Base-by-base conservation (phyloP, 768 basidiomycete genomes). In the Chalciporus pseudorubinellus region DNA sequence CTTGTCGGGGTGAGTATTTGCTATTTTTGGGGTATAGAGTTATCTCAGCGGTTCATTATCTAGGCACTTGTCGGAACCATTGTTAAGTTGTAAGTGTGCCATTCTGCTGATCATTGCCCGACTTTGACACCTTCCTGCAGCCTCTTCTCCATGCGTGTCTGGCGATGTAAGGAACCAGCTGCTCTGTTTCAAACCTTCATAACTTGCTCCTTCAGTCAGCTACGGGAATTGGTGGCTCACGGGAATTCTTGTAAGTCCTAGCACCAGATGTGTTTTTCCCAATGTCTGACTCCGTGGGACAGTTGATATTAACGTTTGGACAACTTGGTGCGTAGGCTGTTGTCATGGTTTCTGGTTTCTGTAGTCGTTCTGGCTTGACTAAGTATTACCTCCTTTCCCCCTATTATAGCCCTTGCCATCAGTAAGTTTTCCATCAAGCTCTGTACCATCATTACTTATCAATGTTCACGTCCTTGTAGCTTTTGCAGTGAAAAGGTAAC, bases 141-240 rank as follows among this genome's bases (percentile, higher is more conserved):
- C 34, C 73, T 75, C 44, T 85, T 83, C 51, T 72, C 79, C 1
- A 69, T 83, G 66, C 78, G 83, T 13, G 82, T 84, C 12, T 85
- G 81, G 81, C 67, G 81, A 65, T 85, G 83, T 83, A 64, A 52
- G 67, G 13, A 46, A 57, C 69, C 22, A 43, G 61, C n/a, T 51
- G 8, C 14, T 44, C 16, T 7, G 10, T 34, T 18, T 29, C 11
- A 28, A 38, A 34, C n/a, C 13, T 24, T 3, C 21, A 22, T 48
- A 22, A 51, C 46, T 19, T 24, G 18, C 3, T 28, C n/a, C 44
- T 43, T 26, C 52, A 84, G 83, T 85, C 59, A 84, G 83, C 68
- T 71, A 79, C 38, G 69, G 72, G 29, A 84, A 83, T 53, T 50
- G 75, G 10, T 64, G 58, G 36, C 62, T 82, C 20, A 80, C 80